Conservation (phyloP, 306 rosid species). For the Vigna angularis region DNA sequence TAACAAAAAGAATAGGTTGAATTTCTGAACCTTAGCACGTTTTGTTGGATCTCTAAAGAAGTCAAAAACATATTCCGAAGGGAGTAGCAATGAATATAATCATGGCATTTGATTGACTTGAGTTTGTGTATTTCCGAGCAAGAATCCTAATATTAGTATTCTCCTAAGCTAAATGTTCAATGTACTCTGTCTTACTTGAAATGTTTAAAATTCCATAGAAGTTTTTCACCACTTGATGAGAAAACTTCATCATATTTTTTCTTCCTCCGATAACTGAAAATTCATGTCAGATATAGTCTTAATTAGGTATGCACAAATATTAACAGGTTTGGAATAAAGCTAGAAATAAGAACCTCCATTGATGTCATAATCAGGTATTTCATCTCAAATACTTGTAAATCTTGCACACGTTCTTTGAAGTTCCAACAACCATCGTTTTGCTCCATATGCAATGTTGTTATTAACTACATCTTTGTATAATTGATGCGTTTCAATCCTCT, state of each 20-base stretch:
- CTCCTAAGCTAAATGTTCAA: slow-evolving; percentile 55
- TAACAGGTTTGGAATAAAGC: neutral
- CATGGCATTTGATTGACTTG: slow-evolving; percentile 47
- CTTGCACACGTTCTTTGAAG: slow-evolving; percentile 72
- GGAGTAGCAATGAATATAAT: slow-evolving; percentile 45
- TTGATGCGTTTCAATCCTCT: slow-evolving; percentile 49
- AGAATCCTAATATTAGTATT: slow-evolving; percentile 53
- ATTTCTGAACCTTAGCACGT: slow-evolving; percentile 57
- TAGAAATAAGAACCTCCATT: slow-evolving; percentile 45
- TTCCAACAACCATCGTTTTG: slow-evolving; percentile 71
- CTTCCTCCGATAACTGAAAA: slow-evolving; percentile 54
- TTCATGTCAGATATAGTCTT: neutral
- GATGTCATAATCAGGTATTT: slow-evolving; percentile 31
- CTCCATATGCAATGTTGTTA: slow-evolving; percentile 61
- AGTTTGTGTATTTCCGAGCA: slow-evolving; percentile 37
- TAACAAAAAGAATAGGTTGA: neutral
- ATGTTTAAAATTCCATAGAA: slow-evolving; percentile 60
- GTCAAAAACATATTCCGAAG: slow-evolving; percentile 47
- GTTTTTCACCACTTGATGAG: slow-evolving; percentile 62
- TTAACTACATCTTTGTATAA: slow-evolving; percentile 59
- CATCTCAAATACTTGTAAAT: slow-evolving; percentile 16
- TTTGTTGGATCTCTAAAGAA: slow-evolving; percentile 55
- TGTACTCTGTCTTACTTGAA: slow-evolving; percentile 52
- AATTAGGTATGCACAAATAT: neutral
- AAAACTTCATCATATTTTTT: slow-evolving; percentile 52